phyloP scores from a whole-genome alignment of 139 green algal species.

The Eudorina sp. region DNA sequence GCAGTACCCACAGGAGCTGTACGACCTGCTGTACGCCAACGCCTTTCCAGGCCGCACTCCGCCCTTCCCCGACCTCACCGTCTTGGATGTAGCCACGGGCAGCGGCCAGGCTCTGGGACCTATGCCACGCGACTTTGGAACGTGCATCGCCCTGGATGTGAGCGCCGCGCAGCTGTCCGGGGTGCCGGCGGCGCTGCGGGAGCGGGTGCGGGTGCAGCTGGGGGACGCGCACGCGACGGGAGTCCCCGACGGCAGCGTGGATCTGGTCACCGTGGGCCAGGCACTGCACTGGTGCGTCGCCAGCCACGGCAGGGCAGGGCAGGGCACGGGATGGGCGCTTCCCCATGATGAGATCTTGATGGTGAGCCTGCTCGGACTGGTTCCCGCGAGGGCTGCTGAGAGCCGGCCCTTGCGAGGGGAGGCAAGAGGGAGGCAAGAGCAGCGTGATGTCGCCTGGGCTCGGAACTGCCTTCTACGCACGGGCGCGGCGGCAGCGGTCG shows the following conservation, averaged over 20 bases:
- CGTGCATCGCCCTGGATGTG: slow-evolving; percentile 36
- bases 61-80: slow-evolving; percentile 39
- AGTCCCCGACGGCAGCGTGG: background rate
- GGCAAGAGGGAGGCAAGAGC: too few species aligned
- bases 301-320: background rate
- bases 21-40: background rate
- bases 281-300: slow-evolving; percentile 31
- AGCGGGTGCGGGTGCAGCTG: background rate
- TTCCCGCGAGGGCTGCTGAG: too few species aligned
- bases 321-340: too few species aligned
- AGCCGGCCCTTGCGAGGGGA: too few species aligned
- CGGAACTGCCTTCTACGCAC: too few species aligned
- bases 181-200: background rate
- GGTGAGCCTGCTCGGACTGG: too few species aligned
- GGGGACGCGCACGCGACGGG: slow-evolving; percentile 44
- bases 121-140: slow-evolving; percentile 16
- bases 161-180: slow-evolving; percentile 23
- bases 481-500: too few species aligned
- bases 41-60: slow-evolving; percentile 14
- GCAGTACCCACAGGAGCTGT: slow-evolving; percentile 18
- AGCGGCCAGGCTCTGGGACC: slow-evolving; percentile 40
- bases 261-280: slow-evolving; percentile 38
- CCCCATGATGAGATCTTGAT: too few species aligned
- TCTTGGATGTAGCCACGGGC: slow-evolving; percentile 26
- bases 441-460: too few species aligned